These are phyloP conservation scores for Dactylellina drechsleri DNA, from an alignment of 2,329 filamentous ascomycete genomes.

Conservation along the genomic window DNA sequence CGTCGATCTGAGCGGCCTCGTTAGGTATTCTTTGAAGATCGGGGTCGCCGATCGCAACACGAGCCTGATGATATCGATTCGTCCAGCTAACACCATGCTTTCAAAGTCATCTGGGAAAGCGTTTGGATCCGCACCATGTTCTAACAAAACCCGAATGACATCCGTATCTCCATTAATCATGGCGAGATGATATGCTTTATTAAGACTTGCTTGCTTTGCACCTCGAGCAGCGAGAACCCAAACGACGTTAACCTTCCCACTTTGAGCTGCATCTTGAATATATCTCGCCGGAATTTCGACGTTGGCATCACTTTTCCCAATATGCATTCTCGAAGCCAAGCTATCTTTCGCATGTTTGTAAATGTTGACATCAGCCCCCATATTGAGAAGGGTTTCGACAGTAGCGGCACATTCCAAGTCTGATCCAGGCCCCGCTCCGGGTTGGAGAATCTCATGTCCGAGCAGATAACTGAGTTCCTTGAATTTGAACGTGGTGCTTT, in stretches of 20 bases:
- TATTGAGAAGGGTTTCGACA: conserved; percentile 35
- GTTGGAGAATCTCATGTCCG: conserved; percentile 28
- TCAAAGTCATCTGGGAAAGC: conserved; percentile 37
- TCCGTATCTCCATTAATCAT: conserved; percentile 32
- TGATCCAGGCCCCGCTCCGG: conserved; percentile 12
- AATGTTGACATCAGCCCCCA: conserved; percentile 48
- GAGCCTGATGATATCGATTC: conserved; percentile 35
- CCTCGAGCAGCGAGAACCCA: conserved; percentile 42
- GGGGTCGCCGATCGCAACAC: conserved; percentile 29
- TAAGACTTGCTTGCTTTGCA: conserved; percentile 26
- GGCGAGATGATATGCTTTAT: conserved; percentile 47
- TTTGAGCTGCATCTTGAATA: conserved; percentile 47
- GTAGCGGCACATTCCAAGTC: conserved; percentile 40
- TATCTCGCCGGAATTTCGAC: conserved; percentile 39
- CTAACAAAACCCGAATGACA: conserved; percentile 35
- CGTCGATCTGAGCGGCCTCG: conserved; percentile 20
- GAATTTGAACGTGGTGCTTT: conserved; percentile 39
- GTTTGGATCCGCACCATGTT: conserved; percentile 47
- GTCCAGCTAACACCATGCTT: conserved; percentile 21
- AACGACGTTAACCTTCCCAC: conserved; percentile 46
- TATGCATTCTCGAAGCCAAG: conserved; percentile 38
- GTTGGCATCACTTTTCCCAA: conserved; percentile 50
- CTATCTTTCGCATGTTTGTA: conserved; percentile 51
- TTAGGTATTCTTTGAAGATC: conserved; percentile 27
- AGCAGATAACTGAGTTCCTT: conserved; percentile 39